Evolutionary conservation across 164 flowering plant species (phyloP).

Genomic region (Vitis labrusca): DNA sequence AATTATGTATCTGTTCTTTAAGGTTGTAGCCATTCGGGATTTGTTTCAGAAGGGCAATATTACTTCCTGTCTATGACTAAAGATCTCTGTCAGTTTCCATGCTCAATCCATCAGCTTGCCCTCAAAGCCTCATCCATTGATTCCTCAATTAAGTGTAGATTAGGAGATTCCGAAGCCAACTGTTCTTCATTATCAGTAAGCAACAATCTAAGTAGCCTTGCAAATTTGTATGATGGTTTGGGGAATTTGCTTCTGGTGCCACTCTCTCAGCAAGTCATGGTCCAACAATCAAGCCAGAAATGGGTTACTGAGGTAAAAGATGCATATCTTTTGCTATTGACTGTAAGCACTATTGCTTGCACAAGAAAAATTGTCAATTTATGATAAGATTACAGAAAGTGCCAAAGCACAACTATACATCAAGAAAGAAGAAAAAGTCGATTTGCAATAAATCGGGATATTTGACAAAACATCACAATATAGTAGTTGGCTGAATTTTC

Average conservation of each 20-base stretch:
- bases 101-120: constrained; percentile 31
- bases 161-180: constrained; percentile 13
- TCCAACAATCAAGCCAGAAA: constrained; percentile 7
- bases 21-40: no score
- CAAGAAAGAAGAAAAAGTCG: no score
- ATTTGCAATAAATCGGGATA: no score
- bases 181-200: constrained; percentile 20
- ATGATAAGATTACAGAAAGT: no score
- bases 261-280: constrained; percentile 21
- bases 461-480: no score
- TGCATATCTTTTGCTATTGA: constrained; percentile 32
- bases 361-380: constrained; percentile 3
- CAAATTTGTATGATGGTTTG: constrained; percentile 24
- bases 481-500: no score
- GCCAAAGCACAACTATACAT: no score
- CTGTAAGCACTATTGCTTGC: constrained; percentile 2
- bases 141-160: constrained; percentile 16
- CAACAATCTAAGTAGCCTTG: constrained; percentile 22
- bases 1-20: no score
- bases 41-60: no score
- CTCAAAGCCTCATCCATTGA: constrained; percentile 21
- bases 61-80: no score
- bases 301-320: constrained; percentile 20
- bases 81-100: background rate
- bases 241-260: constrained; percentile 30